Conservation (phyloP, 495 filamentous ascomycete genomes). For the Chaetomium tenue region DNA sequence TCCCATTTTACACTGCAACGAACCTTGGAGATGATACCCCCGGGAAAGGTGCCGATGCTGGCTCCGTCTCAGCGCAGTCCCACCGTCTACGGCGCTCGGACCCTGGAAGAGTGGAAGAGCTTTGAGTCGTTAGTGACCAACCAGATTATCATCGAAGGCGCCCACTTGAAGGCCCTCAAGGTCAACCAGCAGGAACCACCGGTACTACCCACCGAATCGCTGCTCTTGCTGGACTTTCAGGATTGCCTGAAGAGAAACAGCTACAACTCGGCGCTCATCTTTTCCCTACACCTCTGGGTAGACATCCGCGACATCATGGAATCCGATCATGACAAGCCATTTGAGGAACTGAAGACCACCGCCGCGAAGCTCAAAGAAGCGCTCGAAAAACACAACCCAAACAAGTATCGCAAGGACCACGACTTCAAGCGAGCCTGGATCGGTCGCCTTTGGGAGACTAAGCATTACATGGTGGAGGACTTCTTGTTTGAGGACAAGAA, state of each 20-base stretch:
- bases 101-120: conserved; percentile 14
- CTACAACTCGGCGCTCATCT: conserved; percentile 23
- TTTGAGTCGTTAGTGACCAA: conserved; percentile 22
- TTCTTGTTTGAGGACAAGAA: conserved; percentile 26
- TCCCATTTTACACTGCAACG: conserved; percentile 17
- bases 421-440: conserved; percentile 22
- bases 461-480: conserved; percentile 24
- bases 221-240: conserved; percentile 27
- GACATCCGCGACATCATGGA: conserved; percentile 38
- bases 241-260: conserved; percentile 14
- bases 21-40: conserved; percentile 11
- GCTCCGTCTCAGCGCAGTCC: conserved; percentile 16
- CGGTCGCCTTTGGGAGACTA: conserved; percentile 23
- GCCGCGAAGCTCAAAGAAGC: conserved; percentile 18
- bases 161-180: conserved; percentile 29
- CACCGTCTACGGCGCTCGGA: conserved; percentile 26
- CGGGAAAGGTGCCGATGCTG: conserved; percentile 29
- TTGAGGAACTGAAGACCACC: conserved; percentile 25
- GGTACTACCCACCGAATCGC: conserved; percentile 25
- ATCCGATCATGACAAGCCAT: conserved; percentile 21
- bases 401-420: conserved; percentile 10
- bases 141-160: conserved; percentile 26
- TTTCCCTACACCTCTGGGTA: conserved; percentile 31
- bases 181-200: conserved; percentile 13
- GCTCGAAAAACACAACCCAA: conserved; percentile 14